Conservation (phyloP, 2,329 filamentous ascomycete species). For the Pyricularia grisea region DNA sequence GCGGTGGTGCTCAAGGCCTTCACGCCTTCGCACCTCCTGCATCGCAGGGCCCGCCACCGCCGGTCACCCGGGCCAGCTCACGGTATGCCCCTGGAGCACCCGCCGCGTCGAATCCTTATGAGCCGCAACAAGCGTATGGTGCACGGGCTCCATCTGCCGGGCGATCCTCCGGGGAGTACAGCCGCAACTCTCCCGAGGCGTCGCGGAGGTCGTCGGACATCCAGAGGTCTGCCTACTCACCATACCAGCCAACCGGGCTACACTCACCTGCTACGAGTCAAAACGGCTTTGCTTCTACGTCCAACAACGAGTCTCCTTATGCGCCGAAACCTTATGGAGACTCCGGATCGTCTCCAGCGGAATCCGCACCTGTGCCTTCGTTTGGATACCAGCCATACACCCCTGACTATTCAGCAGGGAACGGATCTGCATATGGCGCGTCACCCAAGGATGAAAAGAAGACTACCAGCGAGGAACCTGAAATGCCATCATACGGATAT, state of each 20-base stretch:
- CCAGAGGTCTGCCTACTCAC: slow-evolving; percentile 20
- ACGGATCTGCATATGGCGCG: slow-evolving; percentile 11
- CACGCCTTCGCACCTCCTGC: slow-evolving; percentile 20
- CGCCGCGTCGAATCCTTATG: slow-evolving; percentile 17
- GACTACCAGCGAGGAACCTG: not conserved
- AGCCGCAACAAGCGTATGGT: slow-evolving; percentile 9
- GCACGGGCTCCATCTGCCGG: slow-evolving; percentile 31
- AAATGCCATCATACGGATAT: slow-evolving; percentile 18
- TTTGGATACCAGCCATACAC: slow-evolving; percentile 12
- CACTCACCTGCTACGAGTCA: slow-evolving; percentile 21
- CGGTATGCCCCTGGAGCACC: slow-evolving; percentile 35
- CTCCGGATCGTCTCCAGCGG: not conserved
- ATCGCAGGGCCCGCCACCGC: slow-evolving; percentile 23
- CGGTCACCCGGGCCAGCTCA: slow-evolving; percentile 35
- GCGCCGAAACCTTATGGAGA: not conserved
- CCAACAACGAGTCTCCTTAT: slow-evolving; percentile 18
- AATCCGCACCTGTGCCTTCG: slow-evolving; percentile 8
- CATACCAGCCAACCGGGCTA: slow-evolving; percentile 22
- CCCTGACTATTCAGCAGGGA: slow-evolving; percentile 7
- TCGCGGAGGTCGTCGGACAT: slow-evolving; percentile 28
- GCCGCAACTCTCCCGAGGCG: slow-evolving; percentile 30
- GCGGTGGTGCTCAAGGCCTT: slow-evolving; percentile 29
- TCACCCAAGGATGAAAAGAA: slow-evolving; percentile 1
- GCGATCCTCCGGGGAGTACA: slow-evolving; percentile 32
- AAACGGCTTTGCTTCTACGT: slow-evolving; percentile 12